phyloP scores from a whole-genome alignment of 495 filamentous ascomycete genomes.

The Jackrogersella multiformis region DNA sequence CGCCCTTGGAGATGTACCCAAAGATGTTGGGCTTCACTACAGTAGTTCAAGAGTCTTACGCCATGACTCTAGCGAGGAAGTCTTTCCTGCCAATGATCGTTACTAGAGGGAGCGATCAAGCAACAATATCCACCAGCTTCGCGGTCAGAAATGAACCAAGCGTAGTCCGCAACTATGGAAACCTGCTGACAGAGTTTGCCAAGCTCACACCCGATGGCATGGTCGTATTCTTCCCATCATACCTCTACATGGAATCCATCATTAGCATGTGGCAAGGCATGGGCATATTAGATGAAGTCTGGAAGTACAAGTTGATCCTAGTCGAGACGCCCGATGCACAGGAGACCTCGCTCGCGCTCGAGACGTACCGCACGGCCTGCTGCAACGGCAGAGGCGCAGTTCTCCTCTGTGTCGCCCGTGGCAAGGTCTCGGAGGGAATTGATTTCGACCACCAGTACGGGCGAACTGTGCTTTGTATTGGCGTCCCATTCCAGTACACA shows the following conservation, averaged over 20 bases:
- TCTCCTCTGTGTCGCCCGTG: constrained; percentile 91
- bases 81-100: constrained; percentile 99
- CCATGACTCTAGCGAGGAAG: constrained; percentile 93
- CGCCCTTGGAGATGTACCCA: constrained; percentile 97
- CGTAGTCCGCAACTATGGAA: constrained; percentile 95
- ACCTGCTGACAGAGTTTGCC: constrained; percentile 89
- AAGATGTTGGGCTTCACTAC: constrained; percentile 95
- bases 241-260: constrained; percentile 99
- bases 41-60: constrained; percentile 95
- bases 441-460: constrained; percentile 99
- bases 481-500: constrained; percentile 98
- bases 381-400: constrained; percentile 95
- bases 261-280: constrained; percentile 99
- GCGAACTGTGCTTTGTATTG: constrained; percentile 94
- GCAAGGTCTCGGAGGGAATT: constrained; percentile 97
- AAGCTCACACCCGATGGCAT: constrained; percentile 96
- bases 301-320: constrained; percentile 98
- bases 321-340: constrained; percentile 98
- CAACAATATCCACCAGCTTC: constrained; percentile 88
- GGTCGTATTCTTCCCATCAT: constrained; percentile 98
- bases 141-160: constrained; percentile 93
- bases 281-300: constrained; percentile 96
- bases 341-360: constrained; percentile 93
- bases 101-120: constrained; percentile 92
- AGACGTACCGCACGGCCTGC: constrained; percentile 96